Conservation (phyloP, 768 basidiomycete genomes). For the Amanita molliuscula region DNA sequence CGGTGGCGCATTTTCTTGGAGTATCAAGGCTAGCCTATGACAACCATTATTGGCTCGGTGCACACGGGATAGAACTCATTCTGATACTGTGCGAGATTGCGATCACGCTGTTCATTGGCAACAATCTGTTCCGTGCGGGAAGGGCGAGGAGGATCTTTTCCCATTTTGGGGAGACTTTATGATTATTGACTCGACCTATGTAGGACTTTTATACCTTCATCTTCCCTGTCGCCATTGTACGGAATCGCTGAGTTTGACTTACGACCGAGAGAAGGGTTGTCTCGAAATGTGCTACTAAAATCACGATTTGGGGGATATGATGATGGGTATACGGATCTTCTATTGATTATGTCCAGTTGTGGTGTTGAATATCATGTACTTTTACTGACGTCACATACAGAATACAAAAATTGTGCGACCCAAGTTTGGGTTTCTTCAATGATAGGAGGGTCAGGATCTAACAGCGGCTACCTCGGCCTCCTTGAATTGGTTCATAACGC, state of each 20-base stretch:
- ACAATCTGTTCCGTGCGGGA: background rate
- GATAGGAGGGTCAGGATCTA: no score
- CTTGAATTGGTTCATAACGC: no score
- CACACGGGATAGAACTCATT: background rate
- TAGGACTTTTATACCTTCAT: background rate
- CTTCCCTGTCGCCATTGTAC: background rate
- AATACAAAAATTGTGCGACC: no score
- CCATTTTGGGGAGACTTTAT: background rate
- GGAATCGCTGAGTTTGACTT: background rate
- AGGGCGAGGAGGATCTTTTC: background rate
- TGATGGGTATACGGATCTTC: background rate
- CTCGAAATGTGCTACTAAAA: background rate
- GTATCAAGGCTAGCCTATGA: background rate
- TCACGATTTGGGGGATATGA: background rate
- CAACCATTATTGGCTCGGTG: background rate
- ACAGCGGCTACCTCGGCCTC: no score
- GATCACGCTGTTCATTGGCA: background rate
- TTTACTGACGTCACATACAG: no score
- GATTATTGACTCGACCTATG: background rate
- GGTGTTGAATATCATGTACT: no score
- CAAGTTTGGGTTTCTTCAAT: no score
- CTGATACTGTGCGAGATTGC: background rate
- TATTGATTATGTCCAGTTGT: no score
- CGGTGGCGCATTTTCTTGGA: background rate
- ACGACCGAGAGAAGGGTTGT: background rate